phyloP scores from a whole-genome alignment of 495 filamentous ascomycete genomes.

The Neurospora hispaniola region DNA sequence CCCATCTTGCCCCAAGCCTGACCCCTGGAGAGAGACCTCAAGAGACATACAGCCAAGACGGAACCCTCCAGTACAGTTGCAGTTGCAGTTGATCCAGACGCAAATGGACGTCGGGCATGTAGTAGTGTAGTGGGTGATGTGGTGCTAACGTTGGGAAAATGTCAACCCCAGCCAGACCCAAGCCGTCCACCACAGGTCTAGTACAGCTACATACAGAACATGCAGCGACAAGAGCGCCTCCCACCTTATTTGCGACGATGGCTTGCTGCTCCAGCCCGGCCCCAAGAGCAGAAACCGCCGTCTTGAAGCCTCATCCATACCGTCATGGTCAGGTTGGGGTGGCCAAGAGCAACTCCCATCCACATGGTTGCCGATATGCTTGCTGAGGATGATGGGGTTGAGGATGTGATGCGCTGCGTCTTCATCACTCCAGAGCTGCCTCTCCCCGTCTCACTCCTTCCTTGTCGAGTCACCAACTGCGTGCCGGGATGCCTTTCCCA shows the following conservation, averaged over 20 bases:
- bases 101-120: background rate
- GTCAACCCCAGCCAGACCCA: background rate
- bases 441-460: background rate
- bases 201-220: conserved; percentile 1
- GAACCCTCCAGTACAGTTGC: conserved; percentile 8
- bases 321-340: background rate
- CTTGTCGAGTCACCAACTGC: background rate
- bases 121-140: background rate
- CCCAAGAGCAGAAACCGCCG: background rate
- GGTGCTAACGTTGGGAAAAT: background rate
- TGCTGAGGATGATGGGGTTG: background rate
- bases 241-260: background rate
- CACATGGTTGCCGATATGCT: background rate
- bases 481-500: background rate
- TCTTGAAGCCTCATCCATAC: background rate
- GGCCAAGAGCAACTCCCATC: background rate
- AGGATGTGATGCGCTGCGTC: background rate
- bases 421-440: background rate
- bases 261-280: background rate
- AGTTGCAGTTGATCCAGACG: background rate
- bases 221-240: background rate
- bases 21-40: conserved; percentile 11
- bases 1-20: conserved; percentile 10
- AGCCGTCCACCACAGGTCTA: background rate
- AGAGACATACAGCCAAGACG: conserved; percentile 12